Base-by-base conservation (phyloP, 2,329 filamentous ascomycete genomes). In the Paracoccidioides lutzii region DNA sequence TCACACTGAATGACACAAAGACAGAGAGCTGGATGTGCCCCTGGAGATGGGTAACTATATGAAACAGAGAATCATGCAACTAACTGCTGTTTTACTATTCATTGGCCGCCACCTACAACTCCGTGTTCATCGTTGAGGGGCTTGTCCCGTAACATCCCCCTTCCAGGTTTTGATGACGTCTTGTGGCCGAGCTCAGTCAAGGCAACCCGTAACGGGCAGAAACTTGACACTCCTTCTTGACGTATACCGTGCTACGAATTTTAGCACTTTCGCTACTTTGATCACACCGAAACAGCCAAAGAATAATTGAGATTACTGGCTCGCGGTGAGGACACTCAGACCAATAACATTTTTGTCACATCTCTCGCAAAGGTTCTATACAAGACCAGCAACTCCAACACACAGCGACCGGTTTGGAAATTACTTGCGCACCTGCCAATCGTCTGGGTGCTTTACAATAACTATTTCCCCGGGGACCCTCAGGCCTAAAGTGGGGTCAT, bases 381-480 rank as follows among this genome's bases (percentile, higher is more conserved):
- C 49, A 22, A 10, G 33, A 9, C 49, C 49, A 40, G 15, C 33
- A 12, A 52, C 49, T 6, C 49, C 49, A 10, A 52, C 49, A 35
- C 33, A 12, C 22, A 22, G 22, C 40, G 32, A 6, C 49, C 49
- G n/a, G n/a, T 8, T 10, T 38, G 15, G 33, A 49, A 49, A 22
- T 38, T 52, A 9, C 14, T 38, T 22, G 49, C 49, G 22, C 22
- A 4, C 22, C 5, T 32, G 33, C n/a, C 6, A 54, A 53, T 49
- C 56, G 53, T 30, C 42, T 43, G 22, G 54, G 54, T 8, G 56
- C 49, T 5, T 59, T 52, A 68, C 65, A n/a, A 76, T 61, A 22
- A 76, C 63, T 5, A 68, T 22, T 73, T 12, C 75, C 74, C 0
- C 73, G 72, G 55, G 75, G 75, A 55, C 77, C 75, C 60, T 76